Conservation (phyloP, 2,329 filamentous ascomycete genomes). For the Coniochaeta sp. region DNA sequence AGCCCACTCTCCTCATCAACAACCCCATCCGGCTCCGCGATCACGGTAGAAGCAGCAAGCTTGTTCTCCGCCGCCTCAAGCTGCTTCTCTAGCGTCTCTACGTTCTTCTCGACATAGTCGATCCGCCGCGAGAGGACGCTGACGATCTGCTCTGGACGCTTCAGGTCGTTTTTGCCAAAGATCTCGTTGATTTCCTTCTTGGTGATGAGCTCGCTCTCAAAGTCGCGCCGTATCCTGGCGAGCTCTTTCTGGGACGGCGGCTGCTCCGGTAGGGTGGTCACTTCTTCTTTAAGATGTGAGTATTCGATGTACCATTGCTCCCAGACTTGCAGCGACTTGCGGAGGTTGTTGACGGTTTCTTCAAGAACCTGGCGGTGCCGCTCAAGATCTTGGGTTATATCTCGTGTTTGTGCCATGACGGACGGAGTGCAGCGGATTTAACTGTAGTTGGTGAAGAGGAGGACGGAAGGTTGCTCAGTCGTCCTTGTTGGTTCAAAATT, state of each 20-base stretch:
- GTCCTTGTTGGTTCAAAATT: background rate
- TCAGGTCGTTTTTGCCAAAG: conserved; percentile 34
- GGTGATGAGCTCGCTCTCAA: conserved; percentile 57
- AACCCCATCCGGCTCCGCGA: conserved; percentile 51
- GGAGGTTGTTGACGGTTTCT: conserved; percentile 65
- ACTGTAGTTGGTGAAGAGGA: background rate
- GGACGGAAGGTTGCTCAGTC: background rate
- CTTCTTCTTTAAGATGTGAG: conserved; percentile 77
- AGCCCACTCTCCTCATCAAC: conserved; percentile 56
- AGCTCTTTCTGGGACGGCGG: conserved; percentile 45
- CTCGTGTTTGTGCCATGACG: background rate
- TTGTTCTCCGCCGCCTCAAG: conserved; percentile 63
- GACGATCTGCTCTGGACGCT: conserved; percentile 55
- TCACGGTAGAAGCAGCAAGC: conserved; percentile 53
- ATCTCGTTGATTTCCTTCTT: conserved; percentile 47
- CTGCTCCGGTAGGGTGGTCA: conserved; percentile 45
- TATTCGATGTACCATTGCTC: conserved; percentile 88
- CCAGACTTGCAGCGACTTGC: conserved; percentile 77
- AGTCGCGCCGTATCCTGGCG: conserved; percentile 46
- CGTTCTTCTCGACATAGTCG: conserved; percentile 84
- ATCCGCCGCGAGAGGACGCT: conserved; percentile 66
- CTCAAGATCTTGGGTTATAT: conserved; percentile 50
- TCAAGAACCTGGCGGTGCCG: conserved; percentile 69
- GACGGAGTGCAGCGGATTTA: background rate
- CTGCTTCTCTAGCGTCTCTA: conserved; percentile 66